These are phyloP conservation scores for Myotisia sp. DNA, from an alignment of 2,329 filamentous ascomycete species.

Conservation along the genomic window DNA sequence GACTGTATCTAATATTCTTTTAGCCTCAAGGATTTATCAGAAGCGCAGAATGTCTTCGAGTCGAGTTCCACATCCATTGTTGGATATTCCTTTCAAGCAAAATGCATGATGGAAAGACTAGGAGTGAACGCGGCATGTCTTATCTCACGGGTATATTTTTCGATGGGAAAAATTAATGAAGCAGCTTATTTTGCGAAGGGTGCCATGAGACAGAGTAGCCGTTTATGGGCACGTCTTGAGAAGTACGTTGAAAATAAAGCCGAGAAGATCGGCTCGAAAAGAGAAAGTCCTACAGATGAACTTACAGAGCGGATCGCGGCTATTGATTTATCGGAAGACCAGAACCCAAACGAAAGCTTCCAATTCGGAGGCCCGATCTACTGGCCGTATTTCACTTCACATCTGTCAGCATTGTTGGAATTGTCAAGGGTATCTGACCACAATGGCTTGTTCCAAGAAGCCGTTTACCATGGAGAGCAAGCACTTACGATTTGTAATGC, in stretches of 20 bases:
- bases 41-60: slow-evolving; percentile 20
- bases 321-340: slow-evolving; percentile 24
- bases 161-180: slow-evolving; percentile 34
- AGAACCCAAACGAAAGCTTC: slow-evolving; percentile 16
- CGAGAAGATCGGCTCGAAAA: slow-evolving; percentile 16
- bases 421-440: slow-evolving; percentile 68
- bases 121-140: slow-evolving; percentile 49
- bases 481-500: slow-evolving; percentile 61
- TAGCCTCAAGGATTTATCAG: slow-evolving; percentile 23
- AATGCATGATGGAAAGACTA: slow-evolving; percentile 37
- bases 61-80: too few relatives aligned
- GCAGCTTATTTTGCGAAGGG: slow-evolving; percentile 37
- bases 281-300: slow-evolving; percentile 21
- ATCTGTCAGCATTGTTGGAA: slow-evolving; percentile 58
- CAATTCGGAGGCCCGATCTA: slow-evolving; percentile 50
- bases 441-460: slow-evolving; percentile 75
- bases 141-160: slow-evolving; percentile 51
- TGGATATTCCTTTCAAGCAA: slow-evolving; percentile 26
- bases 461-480: slow-evolving; percentile 74
- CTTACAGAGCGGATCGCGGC: slow-evolving; percentile 27
- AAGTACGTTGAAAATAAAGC: slow-evolving; percentile 26
- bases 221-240: slow-evolving; percentile 39
- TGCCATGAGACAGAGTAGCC: slow-evolving; percentile 35
- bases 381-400: slow-evolving; percentile 62
- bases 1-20: slow-evolving; percentile 29